Evolutionary conservation across 2,329 filamentous ascomycete species (phyloP), one percentile per base, ranked within the genome.

Genomic region (Beauveria scarabaeidicola): DNA sequence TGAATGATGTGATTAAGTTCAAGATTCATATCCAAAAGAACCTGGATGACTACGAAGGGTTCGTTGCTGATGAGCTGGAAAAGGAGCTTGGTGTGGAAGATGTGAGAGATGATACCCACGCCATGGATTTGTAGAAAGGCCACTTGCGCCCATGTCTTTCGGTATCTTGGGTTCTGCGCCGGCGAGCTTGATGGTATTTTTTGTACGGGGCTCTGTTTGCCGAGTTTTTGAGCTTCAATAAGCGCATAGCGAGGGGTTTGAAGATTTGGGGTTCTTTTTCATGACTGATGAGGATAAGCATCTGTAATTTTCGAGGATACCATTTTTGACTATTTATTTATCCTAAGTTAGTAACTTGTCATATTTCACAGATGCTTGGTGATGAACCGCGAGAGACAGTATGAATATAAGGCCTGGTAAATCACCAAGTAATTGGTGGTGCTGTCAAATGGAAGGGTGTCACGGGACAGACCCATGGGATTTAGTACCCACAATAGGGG

Each of bases 1-100:
- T 99, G 62, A 96, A 97, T 75, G 92, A 97, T 70, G 89, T 97
- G 63, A 96, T 97, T 77, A 92, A 95, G 69, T 97, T 99, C 83
- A 99, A 99, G 77, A 90, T 99, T 64, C 92, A 97, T 69, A 81
- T 99, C 55, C 94, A 99, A 73, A 92, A 91, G 76, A 88, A 86
- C 61, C 78, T 99, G 58, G 93, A 97, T 70, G 90, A 94, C 69
- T 97, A 96, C 72, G 94, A 99, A 75, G 86, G 87, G 59, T 96
- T 97, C 70, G 91, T 97, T 7, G 87, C 90, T 2, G 90, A 96
- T 65, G 93, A 97, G 75, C 86, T 97, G n/a, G 90, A 96, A 76
- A 84, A 87, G 69, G 89, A 92, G 74, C 76, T 91, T 23, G 84
- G 85, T n/a, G 83, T 80, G 44, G 86, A 88, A 41, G 82, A 85